Evolutionary conservation across 306 rosid species (phyloP), one percentile per base, ranked within the genome.

Genomic region (Crotalaria pallida): DNA sequence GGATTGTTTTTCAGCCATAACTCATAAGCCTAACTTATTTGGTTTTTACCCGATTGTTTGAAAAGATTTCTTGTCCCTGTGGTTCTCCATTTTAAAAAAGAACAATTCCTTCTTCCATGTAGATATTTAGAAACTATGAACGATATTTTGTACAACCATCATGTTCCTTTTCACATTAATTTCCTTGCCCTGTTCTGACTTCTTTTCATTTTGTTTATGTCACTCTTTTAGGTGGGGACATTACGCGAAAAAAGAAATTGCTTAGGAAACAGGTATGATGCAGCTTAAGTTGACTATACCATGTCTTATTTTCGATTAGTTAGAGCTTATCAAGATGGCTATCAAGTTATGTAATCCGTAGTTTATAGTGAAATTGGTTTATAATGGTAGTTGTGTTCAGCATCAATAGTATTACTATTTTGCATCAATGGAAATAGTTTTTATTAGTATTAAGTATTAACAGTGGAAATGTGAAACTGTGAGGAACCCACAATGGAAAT

Each of bases 161-260:
- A 11, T 62, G 34, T 68, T 73, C 57, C 26, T 55, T 53, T 50
- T 34, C 24, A 31, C 62, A 49, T 65, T 48, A 44, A 33, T 49
- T 73, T 69, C 68, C 33, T 72, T 62, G 5, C 43, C 13, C 43
- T 36, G 12, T 36, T 55, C 53, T 48, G 61, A 36, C 69, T 73
- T 45, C 45, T 21, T 65, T 16, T 10, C 27, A 49, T 62, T 10
- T 21, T 22, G 40, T 58, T n/a, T 45, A 74, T 72, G 59, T 51
- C 43, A 73, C 57, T 65, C 47, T 79, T 78, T 31, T 67, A 90
- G 96, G 95, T 23, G 98, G 98, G 57, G 98, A 92, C 72, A 88
- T 88, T 65, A 12, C 96, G 6, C 82, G 98, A 62, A 93, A 90
- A 76, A 90, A 93, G 90, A 93, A 93, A 72, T 59, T 93, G 87